Conservation (phyloP, 1,284 basidiomycete genomes). For the Boletus smithii region DNA sequence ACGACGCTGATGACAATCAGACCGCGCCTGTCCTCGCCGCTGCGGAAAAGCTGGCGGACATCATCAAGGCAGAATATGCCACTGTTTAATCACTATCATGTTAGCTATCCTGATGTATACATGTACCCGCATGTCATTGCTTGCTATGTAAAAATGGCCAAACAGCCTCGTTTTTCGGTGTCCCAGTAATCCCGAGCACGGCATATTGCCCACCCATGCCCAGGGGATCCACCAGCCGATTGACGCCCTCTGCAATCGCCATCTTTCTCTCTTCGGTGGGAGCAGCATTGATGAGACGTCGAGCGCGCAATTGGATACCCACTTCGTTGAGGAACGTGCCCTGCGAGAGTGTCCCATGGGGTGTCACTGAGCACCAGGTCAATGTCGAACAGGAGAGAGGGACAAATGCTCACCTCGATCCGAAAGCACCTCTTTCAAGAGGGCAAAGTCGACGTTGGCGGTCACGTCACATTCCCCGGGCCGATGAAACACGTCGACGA, state of each 20-base stretch:
- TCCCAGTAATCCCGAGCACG: constrained; percentile 51
- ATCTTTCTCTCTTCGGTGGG: constrained; percentile 45
- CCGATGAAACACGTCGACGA: constrained; percentile 80
- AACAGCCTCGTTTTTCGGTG: constrained; percentile 10
- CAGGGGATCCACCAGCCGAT: constrained; percentile 54
- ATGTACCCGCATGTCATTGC: no score
- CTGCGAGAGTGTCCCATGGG: constrained; percentile 69
- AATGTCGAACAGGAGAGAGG: not conserved
- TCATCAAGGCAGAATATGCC: constrained; percentile 43
- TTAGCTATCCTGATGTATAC: no score
- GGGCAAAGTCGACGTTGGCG: constrained; percentile 93
- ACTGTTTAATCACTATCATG: no score
- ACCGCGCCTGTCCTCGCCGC: constrained; percentile 55
- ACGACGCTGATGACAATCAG: constrained; percentile 35
- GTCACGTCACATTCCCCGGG: constrained; percentile 93
- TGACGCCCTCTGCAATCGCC: constrained; percentile 41
- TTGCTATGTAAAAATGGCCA: constrained; percentile 27
- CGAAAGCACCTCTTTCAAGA: constrained; percentile 74
- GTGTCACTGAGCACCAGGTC: constrained; percentile 32
- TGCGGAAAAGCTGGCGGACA: constrained; percentile 62
- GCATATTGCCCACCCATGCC: constrained; percentile 71
- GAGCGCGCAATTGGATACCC: constrained; percentile 64
- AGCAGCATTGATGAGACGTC: constrained; percentile 48
- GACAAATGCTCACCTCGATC: constrained; percentile 50
- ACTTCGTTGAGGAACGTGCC: constrained; percentile 66